Conservation (phyloP, 305 asterid genomes). For the Lippia alba region DNA sequence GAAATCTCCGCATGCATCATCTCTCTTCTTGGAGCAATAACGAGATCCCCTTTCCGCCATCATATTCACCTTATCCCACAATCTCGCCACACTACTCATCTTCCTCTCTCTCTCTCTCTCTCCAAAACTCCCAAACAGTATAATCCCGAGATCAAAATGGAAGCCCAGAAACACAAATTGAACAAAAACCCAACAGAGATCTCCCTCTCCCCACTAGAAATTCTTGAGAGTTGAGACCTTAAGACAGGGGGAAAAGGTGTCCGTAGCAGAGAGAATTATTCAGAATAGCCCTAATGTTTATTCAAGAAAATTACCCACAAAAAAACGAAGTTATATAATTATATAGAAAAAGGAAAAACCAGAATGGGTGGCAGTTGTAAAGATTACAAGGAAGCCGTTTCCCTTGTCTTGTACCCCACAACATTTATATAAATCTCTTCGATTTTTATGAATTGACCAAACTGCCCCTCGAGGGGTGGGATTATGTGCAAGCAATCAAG, state of each 20-base stretch:
- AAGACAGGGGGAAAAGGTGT: background rate
- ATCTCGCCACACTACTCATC: slow-evolving; percentile 59
- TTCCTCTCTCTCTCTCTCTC: slow-evolving; percentile 29
- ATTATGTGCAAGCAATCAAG: background rate
- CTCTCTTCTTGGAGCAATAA: slow-evolving; percentile 81
- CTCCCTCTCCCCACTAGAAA: slow-evolving; percentile 28
- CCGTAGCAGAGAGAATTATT: slow-evolving; percentile 2
- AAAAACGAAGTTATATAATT: slow-evolving; percentile 4
- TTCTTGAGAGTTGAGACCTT: background rate
- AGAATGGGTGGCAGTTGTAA: slow-evolving; percentile 52
- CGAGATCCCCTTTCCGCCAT: slow-evolving; percentile 92
- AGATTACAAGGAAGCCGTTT: slow-evolving; percentile 68
- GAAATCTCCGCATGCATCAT: slow-evolving; percentile 69
- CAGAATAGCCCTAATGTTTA: slow-evolving; percentile 34
- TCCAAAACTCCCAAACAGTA: slow-evolving; percentile 7
- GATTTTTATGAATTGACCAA: slow-evolving; percentile 27
- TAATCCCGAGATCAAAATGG: slow-evolving; percentile 38
- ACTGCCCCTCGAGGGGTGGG: slow-evolving; percentile 24
- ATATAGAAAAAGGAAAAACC: background rate
- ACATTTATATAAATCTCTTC: slow-evolving; percentile 21
- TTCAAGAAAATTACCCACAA: slow-evolving; percentile 25
- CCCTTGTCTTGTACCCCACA: slow-evolving; percentile 51
- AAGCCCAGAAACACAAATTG: slow-evolving; percentile 18
- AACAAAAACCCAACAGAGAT: slow-evolving; percentile 36
- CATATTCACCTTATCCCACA: slow-evolving; percentile 68